Evolutionary conservation across 345 rosid genomes (phyloP).

Genomic region (Lumnitzera racemosa): DNA sequence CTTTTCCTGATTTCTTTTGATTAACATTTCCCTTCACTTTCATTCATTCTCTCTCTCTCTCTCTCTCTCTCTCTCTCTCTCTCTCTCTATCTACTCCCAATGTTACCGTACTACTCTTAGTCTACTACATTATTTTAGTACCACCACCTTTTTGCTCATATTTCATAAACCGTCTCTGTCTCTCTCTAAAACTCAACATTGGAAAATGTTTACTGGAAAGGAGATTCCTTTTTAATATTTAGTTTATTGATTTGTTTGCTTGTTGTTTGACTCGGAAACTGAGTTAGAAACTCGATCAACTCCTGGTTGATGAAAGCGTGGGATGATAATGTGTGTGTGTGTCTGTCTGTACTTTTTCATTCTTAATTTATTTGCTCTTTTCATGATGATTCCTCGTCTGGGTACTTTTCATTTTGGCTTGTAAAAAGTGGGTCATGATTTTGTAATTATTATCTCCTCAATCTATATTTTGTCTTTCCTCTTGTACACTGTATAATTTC

Average conservation of each 20-base stretch:
- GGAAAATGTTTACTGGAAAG: too few species aligned
- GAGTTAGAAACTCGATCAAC: neutral
- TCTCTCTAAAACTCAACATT: conserved; percentile 1
- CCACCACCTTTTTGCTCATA: neutral
- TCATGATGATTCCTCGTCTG: too few species aligned
- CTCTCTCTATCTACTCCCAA: neutral
- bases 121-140: too few species aligned
- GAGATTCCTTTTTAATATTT: neutral
- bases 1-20: conserved; percentile 1
- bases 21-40: neutral
- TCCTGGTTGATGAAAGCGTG: conserved; percentile 3
- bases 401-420: neutral
- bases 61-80: neutral
- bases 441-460: too few species aligned
- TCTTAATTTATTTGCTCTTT: neutral
- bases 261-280: neutral
- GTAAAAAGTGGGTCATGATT: too few species aligned
- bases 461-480: too few species aligned
- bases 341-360: neutral
- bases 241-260: neutral
- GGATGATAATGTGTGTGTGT: neutral
- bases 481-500: too few species aligned
- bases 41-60: neutral
- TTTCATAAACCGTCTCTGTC: neutral
- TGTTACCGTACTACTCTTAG: neutral